These are phyloP conservation scores for Anthracocystis walkeri DNA, from an alignment of 1,284 basidiomycete species.

Conservation along the genomic window DNA sequence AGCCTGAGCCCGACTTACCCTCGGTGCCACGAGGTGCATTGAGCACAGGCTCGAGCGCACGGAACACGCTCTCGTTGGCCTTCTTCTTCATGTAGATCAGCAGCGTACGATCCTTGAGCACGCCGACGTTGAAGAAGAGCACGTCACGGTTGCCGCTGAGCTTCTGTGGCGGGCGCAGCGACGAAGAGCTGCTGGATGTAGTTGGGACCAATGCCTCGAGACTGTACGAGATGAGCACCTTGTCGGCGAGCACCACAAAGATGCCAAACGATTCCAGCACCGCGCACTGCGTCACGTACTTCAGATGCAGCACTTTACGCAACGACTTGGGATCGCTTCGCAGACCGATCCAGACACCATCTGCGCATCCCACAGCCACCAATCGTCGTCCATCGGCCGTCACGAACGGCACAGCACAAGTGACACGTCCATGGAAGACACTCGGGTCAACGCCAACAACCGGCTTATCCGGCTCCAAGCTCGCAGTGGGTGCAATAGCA, in stretches of 20 bases:
- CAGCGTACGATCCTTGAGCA: conserved; percentile 82
- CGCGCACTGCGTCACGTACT: conserved; percentile 90
- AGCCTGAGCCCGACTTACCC: conserved; percentile 74
- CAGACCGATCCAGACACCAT: conserved; percentile 97
- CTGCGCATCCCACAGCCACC: conserved; percentile 91
- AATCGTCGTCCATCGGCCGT: conserved; percentile 84
- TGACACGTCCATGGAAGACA: conserved; percentile 88
- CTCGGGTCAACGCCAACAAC: conserved; percentile 76
- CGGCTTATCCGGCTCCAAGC: conserved; percentile 50
- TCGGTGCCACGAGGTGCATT: conserved; percentile 82
- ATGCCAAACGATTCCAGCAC: conserved; percentile 95
- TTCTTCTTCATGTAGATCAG: conserved; percentile 97
- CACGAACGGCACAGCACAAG: conserved; percentile 83
- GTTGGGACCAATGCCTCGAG: conserved; percentile 95
- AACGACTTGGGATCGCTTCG: conserved; percentile 86
- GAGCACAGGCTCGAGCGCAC: conserved; percentile 89
- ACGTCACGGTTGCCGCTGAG: conserved; percentile 90
- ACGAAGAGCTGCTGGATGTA: conserved; percentile 73
- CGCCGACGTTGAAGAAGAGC: conserved; percentile 92
- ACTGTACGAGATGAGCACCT: conserved; percentile 79
- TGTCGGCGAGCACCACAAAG: conserved; percentile 92
- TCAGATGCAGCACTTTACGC: conserved; percentile 87
- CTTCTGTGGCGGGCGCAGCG: conserved; percentile 77
- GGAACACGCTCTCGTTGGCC: conserved; percentile 89
- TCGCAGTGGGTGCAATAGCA: conserved; percentile 44